phyloP scores from a whole-genome alignment of 495 filamentous ascomycete species.

The Trichocladium antarcticum region DNA sequence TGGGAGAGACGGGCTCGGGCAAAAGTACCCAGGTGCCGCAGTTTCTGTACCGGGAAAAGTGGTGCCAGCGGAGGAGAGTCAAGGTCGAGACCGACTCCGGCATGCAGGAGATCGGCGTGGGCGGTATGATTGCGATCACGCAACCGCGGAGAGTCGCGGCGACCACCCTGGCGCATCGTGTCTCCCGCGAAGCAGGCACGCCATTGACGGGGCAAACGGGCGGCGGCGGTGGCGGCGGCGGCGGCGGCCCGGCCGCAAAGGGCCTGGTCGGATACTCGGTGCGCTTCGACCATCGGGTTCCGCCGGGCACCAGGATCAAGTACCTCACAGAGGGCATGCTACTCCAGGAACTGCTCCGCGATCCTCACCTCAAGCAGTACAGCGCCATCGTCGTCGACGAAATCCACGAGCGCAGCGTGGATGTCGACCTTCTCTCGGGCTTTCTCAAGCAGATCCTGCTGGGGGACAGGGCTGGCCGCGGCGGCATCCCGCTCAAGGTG shows the following conservation, averaged over 20 bases:
- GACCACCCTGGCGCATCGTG: slow-evolving; percentile 79
- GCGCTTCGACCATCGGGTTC: slow-evolving; percentile 74
- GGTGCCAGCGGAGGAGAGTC: slow-evolving; percentile 54
- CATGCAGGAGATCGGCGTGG: slow-evolving; percentile 45
- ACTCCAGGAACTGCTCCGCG: slow-evolving; percentile 82
- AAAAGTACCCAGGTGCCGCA: slow-evolving; percentile 97
- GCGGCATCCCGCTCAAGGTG: slow-evolving; percentile 69
- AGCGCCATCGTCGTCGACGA: slow-evolving; percentile 90
- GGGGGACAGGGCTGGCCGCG: slow-evolving; percentile 48
- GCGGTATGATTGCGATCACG: slow-evolving; percentile 88
- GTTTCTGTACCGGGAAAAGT: slow-evolving; percentile 67
- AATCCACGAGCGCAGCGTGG: slow-evolving; percentile 93
- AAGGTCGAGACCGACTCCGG: slow-evolving; percentile 31
- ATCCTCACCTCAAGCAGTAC: slow-evolving; percentile 73
- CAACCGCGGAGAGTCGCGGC: slow-evolving; percentile 91
- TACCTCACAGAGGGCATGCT: slow-evolving; percentile 96
- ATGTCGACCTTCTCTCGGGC: slow-evolving; percentile 81
- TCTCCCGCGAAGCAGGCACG: slow-evolving; percentile 83
- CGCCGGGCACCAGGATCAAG: slow-evolving; percentile 66
- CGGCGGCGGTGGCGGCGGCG: slow-evolving; percentile 25
- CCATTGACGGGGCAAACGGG: slow-evolving; percentile 42
- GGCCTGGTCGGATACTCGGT: slow-evolving; percentile 88
- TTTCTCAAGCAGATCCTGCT: slow-evolving; percentile 68
- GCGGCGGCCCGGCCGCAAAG: slow-evolving; percentile 30
- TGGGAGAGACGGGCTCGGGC: slow-evolving; percentile 91